Percentiles rank a stretch among this genome's conserved stretches.
phyloP scores from a whole-genome alignment of 2,329 filamentous ascomycete species.

The Diplodia intermedia region DNA sequence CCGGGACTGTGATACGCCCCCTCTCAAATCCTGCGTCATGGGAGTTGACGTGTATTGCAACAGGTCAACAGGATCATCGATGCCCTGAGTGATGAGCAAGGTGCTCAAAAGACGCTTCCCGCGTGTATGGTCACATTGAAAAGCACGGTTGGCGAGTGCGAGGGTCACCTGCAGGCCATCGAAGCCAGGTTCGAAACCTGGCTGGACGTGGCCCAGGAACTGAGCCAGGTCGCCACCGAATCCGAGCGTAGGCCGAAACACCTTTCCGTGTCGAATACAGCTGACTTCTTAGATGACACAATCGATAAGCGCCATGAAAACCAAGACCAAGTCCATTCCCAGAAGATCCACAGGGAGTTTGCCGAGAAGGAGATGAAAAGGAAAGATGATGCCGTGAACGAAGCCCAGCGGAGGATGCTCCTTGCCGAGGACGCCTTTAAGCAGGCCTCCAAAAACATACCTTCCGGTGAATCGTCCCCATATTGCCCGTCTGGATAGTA shows the following conservation, averaged over 20 bases:
- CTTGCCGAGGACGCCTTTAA: constrained; percentile 24
- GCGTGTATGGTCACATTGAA: constrained; percentile 10
- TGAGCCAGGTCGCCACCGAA: constrained; percentile 19
- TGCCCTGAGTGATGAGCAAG: constrained; percentile 8
- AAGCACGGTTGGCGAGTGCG: constrained; percentile 6
- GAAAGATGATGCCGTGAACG: background rate
- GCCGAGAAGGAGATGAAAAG: background rate
- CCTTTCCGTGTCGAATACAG: background rate
- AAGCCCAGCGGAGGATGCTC: constrained; percentile 11
- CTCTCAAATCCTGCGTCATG: background rate
- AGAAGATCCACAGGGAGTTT: background rate
- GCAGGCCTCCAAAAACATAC: constrained; percentile 14
- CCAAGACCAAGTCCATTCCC: background rate
- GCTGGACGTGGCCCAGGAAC: constrained; percentile 20
- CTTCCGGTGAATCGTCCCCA: background rate
- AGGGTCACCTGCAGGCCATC: constrained; percentile 7
- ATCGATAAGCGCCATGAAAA: constrained; percentile 13
- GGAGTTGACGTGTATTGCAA: background rate
- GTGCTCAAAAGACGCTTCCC: background rate
- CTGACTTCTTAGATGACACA: constrained; percentile 4
- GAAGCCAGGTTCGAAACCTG: constrained; percentile 5
- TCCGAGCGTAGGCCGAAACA: constrained; percentile 6
- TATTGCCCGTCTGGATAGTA: background rate
- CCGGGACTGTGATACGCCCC: constrained; percentile 8
- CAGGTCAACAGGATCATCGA: constrained; percentile 25